Base-by-base conservation (phyloP, 345 rosid genomes). In the Citrus mangshanensis region DNA sequence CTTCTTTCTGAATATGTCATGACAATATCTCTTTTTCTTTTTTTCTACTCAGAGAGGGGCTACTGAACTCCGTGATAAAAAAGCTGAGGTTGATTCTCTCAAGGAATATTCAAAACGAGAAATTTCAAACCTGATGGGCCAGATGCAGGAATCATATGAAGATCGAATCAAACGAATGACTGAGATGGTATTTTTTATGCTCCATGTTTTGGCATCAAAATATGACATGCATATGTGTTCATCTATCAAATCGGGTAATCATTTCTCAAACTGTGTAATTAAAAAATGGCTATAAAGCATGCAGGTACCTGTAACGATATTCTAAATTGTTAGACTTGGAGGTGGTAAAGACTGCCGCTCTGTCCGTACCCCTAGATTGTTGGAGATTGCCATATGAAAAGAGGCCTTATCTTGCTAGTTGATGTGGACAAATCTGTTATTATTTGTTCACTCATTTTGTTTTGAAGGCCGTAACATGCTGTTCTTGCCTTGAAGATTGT, bases 121-220 rank as follows among this genome's bases (percentile, higher is more conserved):
- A 84, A 88, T 90, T 75, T 80, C 83, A 28, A 83, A 82, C 85
- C 79, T 93, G 60, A 86, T 88, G 87, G 92, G 85, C 82, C 91
- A 90, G 76, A 85, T 95, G 59, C 84, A 89, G 9, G 73, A 46
- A 65, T 78, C 93, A 13, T 87, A 95, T 83, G 98, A 90, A 30
- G 81, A 68, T 35, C 94, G 91, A 82, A 87, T 92, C 81, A 77
- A 74, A 82, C 90, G 91, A 70, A 90, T 90, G 75, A 89, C 92
- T 6, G 93, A 90, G 72, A 87, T 89, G 91, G 95, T 91, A 89
- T 56, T 56, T 38, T 25, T 63, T 6, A 6, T n/a, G 18, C 14
- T 14, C 14, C 5, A 27, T 46, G 24, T 46, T 30, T 22, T 18
- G 25, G 22, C 37, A 16, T 54, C 24, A 32, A 76, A 46, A 24